Evolutionary conservation across 2,329 filamentous ascomycete species (phyloP), one percentile per base, ranked within the genome.

Genomic region (Diplodia sapinea): DNA sequence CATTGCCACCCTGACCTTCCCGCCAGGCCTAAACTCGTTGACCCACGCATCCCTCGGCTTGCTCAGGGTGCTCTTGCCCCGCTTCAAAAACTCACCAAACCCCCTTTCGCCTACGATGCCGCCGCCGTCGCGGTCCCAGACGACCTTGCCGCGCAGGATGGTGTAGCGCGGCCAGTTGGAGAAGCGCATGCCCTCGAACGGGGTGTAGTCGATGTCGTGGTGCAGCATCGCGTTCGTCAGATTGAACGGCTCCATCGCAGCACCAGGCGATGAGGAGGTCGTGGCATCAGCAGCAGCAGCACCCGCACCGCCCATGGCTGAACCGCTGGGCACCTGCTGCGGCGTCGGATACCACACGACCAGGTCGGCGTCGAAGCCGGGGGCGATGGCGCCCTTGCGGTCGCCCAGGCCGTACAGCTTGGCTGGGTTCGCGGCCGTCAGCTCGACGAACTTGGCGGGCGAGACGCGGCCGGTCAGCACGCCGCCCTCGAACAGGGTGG

Each of bases 161-260:
- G 86, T 89, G 72, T 85, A 88, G 23, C 87, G 79, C 12, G 87
- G 87, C 87, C 87, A 89, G 68, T 89, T 86, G 33, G 79, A 80
- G 50, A 89, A 72, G n/a, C 72, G 77, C 59, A 79, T 80, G 0
- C 87, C 86, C 73, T 89, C 87, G 71, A 85, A 89, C 0, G 87
- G 87, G 9, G 87, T 88, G 72, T 89, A 88, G 72, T 89, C 87
- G 2, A 87, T 83, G 69, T 86, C 81, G 73, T 89, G 87, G 74
- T 89, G 87, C 70, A 89, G 74, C 76, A 84, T 83, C 8, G 79
- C 77, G 71, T 88, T 87, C 50, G 76, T 84, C 67, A 86, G 68
- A 26, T 72, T 75, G 69, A 86, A 81, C 13, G 78, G 74, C 20
- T 82, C 73, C 71, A 82, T 70, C 0, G 13, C 8, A 9, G 43